phyloP scores from a whole-genome alignment of 345 rosid genomes.

The Rhodomyrtus tomentosa region DNA sequence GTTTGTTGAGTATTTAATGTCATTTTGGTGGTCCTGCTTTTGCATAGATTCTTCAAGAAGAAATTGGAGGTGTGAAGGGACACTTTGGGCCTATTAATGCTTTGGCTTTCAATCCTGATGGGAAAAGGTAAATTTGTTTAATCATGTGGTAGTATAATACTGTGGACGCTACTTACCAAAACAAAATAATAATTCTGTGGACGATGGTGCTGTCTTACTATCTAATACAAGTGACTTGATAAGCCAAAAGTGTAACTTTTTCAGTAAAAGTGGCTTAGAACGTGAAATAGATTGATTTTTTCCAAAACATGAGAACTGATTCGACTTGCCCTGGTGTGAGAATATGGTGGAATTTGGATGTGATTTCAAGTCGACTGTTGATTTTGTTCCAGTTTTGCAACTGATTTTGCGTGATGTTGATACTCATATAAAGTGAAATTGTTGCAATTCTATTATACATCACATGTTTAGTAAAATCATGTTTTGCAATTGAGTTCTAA shows the following conservation, averaged over 20 bases:
- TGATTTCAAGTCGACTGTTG: not conserved
- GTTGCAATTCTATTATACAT: not conserved
- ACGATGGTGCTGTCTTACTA: not conserved
- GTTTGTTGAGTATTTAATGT: not conserved
- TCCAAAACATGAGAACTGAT: not conserved
- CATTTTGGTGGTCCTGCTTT: not conserved
- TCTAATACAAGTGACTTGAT: not conserved
- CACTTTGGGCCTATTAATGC: conserved; percentile 98
- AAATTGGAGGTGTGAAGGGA: conserved; percentile 95
- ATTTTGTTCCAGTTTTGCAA: not conserved
- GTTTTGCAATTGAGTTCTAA: not conserved
- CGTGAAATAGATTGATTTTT: not conserved
- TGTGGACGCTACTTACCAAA: too few species aligned
- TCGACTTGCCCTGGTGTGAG: not conserved
- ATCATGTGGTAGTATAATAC: not conserved
- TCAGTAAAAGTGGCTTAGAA: not conserved
- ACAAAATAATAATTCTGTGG: not conserved
- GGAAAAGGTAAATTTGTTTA: conserved; percentile 51
- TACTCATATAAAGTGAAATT: not conserved
- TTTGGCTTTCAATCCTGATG: conserved; percentile 90
- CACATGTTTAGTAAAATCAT: not conserved
- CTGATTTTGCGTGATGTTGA: not conserved
- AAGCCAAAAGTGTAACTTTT: not conserved
- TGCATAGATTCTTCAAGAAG: conserved; percentile 66
- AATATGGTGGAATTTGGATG: not conserved